Conservation (phyloP, 176 grass and related monocot genomes). For the Luzula sylvatica region DNA sequence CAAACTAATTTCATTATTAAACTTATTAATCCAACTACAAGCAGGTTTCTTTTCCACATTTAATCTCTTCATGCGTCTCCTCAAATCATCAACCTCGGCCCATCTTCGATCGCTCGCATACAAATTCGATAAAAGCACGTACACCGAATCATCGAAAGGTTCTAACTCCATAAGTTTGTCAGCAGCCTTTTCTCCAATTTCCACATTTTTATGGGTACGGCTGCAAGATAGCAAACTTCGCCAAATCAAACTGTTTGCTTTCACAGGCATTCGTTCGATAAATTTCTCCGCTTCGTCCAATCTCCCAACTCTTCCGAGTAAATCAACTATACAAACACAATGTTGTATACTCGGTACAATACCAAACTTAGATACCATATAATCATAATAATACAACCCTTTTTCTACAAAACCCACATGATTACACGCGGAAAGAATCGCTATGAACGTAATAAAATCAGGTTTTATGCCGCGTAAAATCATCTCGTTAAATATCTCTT, state of each 20-base stretch:
- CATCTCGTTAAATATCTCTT: slow-evolving; percentile 71
- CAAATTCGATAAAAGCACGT: slow-evolving; percentile 78
- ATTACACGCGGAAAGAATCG: slow-evolving; percentile 75
- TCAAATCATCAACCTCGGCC: slow-evolving; percentile 62
- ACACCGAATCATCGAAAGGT: slow-evolving; percentile 80
- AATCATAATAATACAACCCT: slow-evolving; percentile 52
- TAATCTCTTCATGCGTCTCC: too few species aligned
- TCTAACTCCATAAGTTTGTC: slow-evolving; percentile 62
- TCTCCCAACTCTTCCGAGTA: slow-evolving; percentile 59
- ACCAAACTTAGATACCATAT: slow-evolving; percentile 48
- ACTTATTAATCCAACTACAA: slow-evolving; percentile 88
- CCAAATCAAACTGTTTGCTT: slow-evolving; percentile 74
- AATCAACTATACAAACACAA: slow-evolving; percentile 80
- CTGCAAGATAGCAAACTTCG: slow-evolving; percentile 75
- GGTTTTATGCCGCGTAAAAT: slow-evolving; percentile 36
- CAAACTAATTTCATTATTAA: slow-evolving; percentile 69
- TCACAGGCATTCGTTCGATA: slow-evolving; percentile 56
- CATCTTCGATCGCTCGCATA: too few species aligned
- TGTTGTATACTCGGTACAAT: slow-evolving; percentile 71
- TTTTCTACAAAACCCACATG: slow-evolving; percentile 70
- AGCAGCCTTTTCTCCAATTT: slow-evolving; percentile 61
- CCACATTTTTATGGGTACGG: slow-evolving; percentile 61
- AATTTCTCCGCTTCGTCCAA: slow-evolving; percentile 54
- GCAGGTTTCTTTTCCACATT: slow-evolving; percentile 75
- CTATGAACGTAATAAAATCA: slow-evolving; percentile 73